Percentiles rank a stretch among this genome's conserved stretches.
These are phyloP conservation scores for Podospora conica DNA, from an alignment of 495 filamentous ascomycete genomes.

Conservation along the genomic window DNA sequence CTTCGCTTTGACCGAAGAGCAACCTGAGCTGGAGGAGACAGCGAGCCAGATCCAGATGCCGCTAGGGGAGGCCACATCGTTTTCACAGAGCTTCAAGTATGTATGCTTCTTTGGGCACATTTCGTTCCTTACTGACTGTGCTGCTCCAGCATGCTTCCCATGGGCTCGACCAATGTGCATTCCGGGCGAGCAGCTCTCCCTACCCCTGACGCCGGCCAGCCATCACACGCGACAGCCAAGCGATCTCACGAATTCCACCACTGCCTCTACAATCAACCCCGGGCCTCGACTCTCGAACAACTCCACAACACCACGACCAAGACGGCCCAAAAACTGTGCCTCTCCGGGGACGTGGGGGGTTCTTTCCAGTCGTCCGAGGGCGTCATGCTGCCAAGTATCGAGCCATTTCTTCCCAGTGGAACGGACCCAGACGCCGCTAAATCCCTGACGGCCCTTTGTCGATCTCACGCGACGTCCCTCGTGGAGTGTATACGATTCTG, in stretches of 20 bases:
- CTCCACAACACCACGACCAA: conserved; percentile 45
- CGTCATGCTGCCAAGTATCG: conserved; percentile 71
- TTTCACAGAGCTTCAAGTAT: conserved; percentile 40
- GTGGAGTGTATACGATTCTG: conserved; percentile 92
- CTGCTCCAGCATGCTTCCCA: conserved; percentile 21
- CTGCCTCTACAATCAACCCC: conserved; percentile 48
- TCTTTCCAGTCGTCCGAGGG: conserved; percentile 54
- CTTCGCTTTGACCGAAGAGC: conserved; percentile 63
- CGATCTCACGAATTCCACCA: conserved; percentile 30
- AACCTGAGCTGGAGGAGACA: conserved; percentile 40
- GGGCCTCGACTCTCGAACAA: conserved; percentile 38
- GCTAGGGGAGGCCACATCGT: conserved; percentile 31
- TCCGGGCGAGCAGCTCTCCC: conserved; percentile 63
- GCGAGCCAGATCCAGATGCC: conserved; percentile 32
- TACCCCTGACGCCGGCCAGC: conserved; percentile 46
- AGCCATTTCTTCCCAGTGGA: conserved; percentile 62
- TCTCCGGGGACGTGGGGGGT: conserved; percentile 50
- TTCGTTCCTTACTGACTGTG: not conserved
- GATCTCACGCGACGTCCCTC: conserved; percentile 88
- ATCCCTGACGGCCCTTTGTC: conserved; percentile 77
- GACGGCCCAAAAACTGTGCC: conserved; percentile 60
- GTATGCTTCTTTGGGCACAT: not conserved
- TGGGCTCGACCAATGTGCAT: conserved; percentile 23
- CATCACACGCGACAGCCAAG: conserved; percentile 17
- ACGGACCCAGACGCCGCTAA: conserved; percentile 79